Base-by-base conservation (phyloP, 345 rosid species). In the Lagerstroemia speciosa region DNA sequence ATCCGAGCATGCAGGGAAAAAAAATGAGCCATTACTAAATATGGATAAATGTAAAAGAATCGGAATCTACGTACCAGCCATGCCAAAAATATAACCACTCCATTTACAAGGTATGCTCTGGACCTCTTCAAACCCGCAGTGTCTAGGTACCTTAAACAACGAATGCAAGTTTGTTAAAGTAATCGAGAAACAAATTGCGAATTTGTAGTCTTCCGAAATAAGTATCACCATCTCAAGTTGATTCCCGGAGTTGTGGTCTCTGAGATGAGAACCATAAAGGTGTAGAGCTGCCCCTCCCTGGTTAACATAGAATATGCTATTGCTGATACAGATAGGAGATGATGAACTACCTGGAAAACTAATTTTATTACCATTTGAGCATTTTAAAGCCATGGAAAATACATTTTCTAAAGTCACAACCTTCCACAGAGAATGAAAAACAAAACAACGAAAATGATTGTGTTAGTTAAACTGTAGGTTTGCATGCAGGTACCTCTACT, bases 191-290 rank as follows among this genome's bases (percentile, higher is more conserved):
- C n/a, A 53, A 60, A 16, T 14, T 64, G 64, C 22, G 34, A 30
- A 29, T 50, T 43, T 30, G 31, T 24, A 46, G 41, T 38, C 31
- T 65, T 55, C 19, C 27, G 45, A 14, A 29, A 67, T 62, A 24
- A 58, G 15, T 19, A 34, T 58, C 80, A 85, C 90, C 90, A 85
- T 85, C 90, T 83, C 75, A 85, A 68, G 71, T 85, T 85, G 72
- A 85, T 72, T 58, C 80, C 90, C 3, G 90, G 90, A 9, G 90
- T 85, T 26, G 87, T 85, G 19, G 81, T 77, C 78, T 83, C 87
- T 6, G 90, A 85, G 71, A 85, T 83, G 55, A 85, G 86, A 71
- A 82, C 80, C 87, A 85, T 79, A 68, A 69, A 85, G 30, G 79
- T 76, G 76, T 85, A 83, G 40, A 85, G 75, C 64, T 83, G 90